Base-by-base conservation (phyloP, 2,329 filamentous ascomycete species). In the Colletotrichum sojae region DNA sequence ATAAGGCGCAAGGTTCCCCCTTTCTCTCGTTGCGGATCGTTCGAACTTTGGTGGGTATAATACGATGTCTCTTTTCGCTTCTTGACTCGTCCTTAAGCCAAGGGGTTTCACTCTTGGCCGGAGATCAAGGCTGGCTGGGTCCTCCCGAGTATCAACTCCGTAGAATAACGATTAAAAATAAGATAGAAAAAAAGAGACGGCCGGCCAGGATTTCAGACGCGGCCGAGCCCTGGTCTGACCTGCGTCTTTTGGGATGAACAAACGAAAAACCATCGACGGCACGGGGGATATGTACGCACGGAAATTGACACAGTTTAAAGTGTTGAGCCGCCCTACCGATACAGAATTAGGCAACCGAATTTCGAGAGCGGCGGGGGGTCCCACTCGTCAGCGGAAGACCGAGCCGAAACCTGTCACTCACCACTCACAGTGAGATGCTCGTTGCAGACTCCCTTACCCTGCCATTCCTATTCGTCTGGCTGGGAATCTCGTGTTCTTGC, bases 271-370 rank as follows among this genome's bases (percentile, higher is more conserved):
- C 16, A 22, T 9, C n/a, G 18, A 20, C 31, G 9, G 31, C 10
- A 36, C 31, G 31, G 31, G 9, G 31, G 31, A 36, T 36, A 9
- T 36, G 22, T 3, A 25, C 22, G 22, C 22, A 25, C 22, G 22
- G 22, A 25, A 25, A 25, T 25, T 25, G 22, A 25, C 8, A 36
- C 31, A 36, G 31, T 10, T 36, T 22, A 22, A 12, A 36, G 31
- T 36, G 31, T 8, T 36, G 31, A 10, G 31, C 31, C 31, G 31
- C 31, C 10, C 31, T 36, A 36, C 22, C 22, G 22, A 10, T 36
- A 10, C 22, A 39, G 40, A 46, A 45, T 62, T 62, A 62, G 59
- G 59, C 59, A 62, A 54, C 59, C 59, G 59, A 45, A 62, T 54
- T 62, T 36, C 40, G 49, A 54, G 31, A 36, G 31, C 31, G 31